phyloP scores from a whole-genome alignment of 495 filamentous ascomycete genomes.

The Tuber calosporum region DNA sequence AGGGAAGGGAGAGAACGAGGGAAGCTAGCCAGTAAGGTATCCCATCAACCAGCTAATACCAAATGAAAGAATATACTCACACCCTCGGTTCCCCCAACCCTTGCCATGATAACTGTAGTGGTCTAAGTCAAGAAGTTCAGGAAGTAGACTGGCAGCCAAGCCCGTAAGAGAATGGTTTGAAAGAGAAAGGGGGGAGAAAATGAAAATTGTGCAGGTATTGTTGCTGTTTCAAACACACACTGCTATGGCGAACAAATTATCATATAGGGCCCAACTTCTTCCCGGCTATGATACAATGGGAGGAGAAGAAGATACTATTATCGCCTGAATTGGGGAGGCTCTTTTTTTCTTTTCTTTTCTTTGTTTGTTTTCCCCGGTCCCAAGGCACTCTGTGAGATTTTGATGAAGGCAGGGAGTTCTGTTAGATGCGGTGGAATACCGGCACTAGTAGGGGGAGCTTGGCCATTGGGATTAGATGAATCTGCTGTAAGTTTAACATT shows the following conservation, averaged over 20 bases:
- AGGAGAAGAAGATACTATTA: not conserved
- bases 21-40: not conserved
- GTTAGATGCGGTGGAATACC: not conserved
- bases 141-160: not conserved
- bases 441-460: not conserved
- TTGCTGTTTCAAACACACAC: not conserved
- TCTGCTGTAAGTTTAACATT: not conserved
- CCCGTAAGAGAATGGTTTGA: not conserved
- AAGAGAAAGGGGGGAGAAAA: not conserved
- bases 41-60: not conserved
- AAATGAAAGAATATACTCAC: not conserved
- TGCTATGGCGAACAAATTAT: not conserved
- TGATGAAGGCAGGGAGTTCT: too few relatives aligned
- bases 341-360: too few relatives aligned
- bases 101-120: not conserved
- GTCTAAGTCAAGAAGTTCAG: not conserved
- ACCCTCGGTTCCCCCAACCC: not conserved
- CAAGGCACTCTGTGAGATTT: too few relatives aligned
- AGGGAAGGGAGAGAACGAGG: not conserved
- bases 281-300: not conserved
- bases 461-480: not conserved
- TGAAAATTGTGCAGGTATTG: not conserved
- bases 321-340: too few relatives aligned
- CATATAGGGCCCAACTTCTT: not conserved
- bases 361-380: too few relatives aligned